phyloP scores from a whole-genome alignment of 148 eudicot genomes.

The Silene uniflora region DNA sequence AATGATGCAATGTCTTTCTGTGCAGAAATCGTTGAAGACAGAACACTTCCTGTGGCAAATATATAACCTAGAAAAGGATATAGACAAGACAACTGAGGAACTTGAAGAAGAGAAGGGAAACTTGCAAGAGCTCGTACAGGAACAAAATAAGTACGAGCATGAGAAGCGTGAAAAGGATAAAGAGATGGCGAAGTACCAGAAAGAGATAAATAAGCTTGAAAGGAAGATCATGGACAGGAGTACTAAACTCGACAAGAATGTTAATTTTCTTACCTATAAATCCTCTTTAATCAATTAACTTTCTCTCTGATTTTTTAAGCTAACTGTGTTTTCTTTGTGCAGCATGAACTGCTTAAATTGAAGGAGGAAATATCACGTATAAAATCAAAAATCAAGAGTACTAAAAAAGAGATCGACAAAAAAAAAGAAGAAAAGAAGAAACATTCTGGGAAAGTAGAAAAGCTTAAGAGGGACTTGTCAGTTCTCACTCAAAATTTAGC shows the following conservation, averaged over 20 bases:
- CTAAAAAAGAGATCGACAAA: conserved; percentile 79
- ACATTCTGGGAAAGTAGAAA: conserved; percentile 64
- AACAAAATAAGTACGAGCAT: conserved; percentile 58
- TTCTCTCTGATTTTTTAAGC: conserved; percentile 5
- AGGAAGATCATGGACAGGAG: conserved; percentile 71
- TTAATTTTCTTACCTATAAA: conserved; percentile 29
- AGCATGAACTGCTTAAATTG: conserved; percentile 73
- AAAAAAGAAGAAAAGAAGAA: conserved; percentile 75
- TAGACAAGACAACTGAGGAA: conserved; percentile 57
- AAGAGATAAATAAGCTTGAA: conserved; percentile 69
- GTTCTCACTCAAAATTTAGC: conserved; percentile 52
- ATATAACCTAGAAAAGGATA: conserved; percentile 69
- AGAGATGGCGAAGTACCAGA: conserved; percentile 60
- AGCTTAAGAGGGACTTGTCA: conserved; percentile 63
- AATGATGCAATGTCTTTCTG: conserved; percentile 1
- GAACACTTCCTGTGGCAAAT: conserved; percentile 93
- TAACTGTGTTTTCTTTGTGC: conserved; percentile 36
- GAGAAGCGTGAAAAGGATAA: conserved; percentile 66
- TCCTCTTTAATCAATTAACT: conserved; percentile 1
- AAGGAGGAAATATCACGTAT: conserved; percentile 75
- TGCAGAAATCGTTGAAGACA: conserved; percentile 88
- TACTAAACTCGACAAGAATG: conserved; percentile 66
- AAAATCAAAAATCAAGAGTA: conserved; percentile 62
- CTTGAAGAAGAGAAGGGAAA: conserved; percentile 55
- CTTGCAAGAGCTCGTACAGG: conserved; percentile 67